Base-by-base conservation (phyloP, 1,284 basidiomycete species). In the Stereum hirsutum region DNA sequence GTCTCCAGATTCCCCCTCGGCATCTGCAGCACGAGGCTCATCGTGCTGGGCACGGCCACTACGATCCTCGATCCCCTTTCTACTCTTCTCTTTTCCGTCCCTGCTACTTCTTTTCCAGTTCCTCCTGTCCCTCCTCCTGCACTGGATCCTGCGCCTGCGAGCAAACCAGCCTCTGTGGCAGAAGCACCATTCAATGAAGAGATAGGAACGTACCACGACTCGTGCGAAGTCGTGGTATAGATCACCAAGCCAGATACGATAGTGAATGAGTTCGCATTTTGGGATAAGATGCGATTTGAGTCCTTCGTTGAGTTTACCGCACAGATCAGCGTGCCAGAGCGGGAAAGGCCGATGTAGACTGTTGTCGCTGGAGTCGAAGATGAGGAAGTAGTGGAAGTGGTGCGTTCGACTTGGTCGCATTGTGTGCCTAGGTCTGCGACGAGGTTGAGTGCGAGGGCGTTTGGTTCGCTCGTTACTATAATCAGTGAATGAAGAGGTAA, bases 1-100 rank as follows among this genome's bases (percentile, higher is more conserved):
- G 92, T 97, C 67, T 99, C 96, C 43, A 99, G 60, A 61, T 99
- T 99, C 0, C 96, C 96, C 52, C 96, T 69, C 0, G 95, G 96
- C 93, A 99, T 99, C 66, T 99, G 96, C 11, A 99, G 65, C 1
- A 99, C 87, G 14, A 97, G 63, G 50, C 75, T 83, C 89, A 96
- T 98, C 6, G 78, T 68, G 49, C 83, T 90, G 2, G 91, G 85
- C 0, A 94, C 83, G 10, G 83, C 84, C 1, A 82, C 78, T 1
- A 96, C 89, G 23, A 95, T 91, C 45, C 82, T 66, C 1, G 89
- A 84, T 0, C 93, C 93, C 37, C 94, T 68, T 61, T 97, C 93
- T 0, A 96, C 75, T 15, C 87, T 72, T 33, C 93, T 72, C 14
- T 70, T 75, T 53, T 88, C 81, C 15, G 71, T 57, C 1, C 62